Evolutionary conservation across 306 rosid species (phyloP).

Genomic region (Malus sylvestris): DNA sequence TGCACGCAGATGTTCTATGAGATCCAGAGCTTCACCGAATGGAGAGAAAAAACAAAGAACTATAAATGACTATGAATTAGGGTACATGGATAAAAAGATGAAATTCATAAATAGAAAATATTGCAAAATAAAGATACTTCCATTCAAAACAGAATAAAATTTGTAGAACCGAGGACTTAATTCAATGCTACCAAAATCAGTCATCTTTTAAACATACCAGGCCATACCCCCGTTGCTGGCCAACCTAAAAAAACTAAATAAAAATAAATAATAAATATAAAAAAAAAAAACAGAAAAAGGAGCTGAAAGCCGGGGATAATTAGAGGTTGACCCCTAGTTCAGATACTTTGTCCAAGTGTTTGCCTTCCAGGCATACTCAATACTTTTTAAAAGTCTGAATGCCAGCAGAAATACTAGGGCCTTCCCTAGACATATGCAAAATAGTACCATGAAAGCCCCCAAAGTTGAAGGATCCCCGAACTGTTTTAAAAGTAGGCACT

Average conservation of each 20-base stretch:
- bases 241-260: background rate
- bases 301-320: no score
- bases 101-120: background rate
- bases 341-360: no score
- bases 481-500: background rate
- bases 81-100: no score
- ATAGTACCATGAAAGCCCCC: no score
- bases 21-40: no score
- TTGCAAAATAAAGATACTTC: background rate
- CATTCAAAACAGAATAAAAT: background rate
- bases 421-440: background rate
- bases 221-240: background rate
- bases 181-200: background rate
- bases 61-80: no score
- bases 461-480: background rate
- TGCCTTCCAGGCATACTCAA: no score
- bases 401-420: background rate
- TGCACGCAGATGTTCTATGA: no score
- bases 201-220: background rate
- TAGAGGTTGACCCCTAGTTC: no score
- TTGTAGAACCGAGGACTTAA: background rate
- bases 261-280: background rate
- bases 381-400: no score
- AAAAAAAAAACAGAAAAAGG: no score
- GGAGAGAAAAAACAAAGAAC: no score